A percentile compares a stretch with the other conserved stretches of the same genome.
These are phyloP conservation scores for Trametopsis cervina DNA, from an alignment of 768 basidiomycete species.

Conservation along the genomic window DNA sequence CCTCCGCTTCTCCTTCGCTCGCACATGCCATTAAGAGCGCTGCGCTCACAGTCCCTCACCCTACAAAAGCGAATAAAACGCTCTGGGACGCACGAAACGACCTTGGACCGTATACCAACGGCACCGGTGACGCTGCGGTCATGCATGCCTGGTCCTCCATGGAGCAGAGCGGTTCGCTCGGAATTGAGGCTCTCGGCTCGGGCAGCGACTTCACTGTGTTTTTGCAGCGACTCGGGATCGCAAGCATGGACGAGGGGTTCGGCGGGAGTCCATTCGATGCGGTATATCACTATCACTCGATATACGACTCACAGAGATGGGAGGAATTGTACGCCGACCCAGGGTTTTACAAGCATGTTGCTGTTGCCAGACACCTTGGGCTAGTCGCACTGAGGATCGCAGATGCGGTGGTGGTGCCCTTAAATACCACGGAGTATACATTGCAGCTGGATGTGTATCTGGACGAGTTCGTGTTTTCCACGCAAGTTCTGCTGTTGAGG, in stretches of 20 bases:
- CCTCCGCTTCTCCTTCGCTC: slow-evolving; percentile 70
- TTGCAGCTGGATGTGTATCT: slow-evolving; percentile 48
- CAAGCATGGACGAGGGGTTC: slow-evolving; percentile 32
- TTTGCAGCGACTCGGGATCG: slow-evolving; percentile 64
- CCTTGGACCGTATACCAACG: slow-evolving; percentile 37
- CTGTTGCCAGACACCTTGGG: slow-evolving; percentile 51
- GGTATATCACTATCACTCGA: slow-evolving; percentile 55
- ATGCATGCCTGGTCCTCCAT: slow-evolving; percentile 29
- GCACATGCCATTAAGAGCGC: slow-evolving; percentile 62
- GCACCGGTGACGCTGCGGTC: slow-evolving; percentile 31
- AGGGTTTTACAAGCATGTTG: slow-evolving; percentile 51
- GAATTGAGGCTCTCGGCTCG: slow-evolving; percentile 60
- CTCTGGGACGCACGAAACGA: slow-evolving; percentile 77
- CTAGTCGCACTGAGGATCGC: slow-evolving; percentile 45
- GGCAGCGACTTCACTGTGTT: slow-evolving; percentile 93
- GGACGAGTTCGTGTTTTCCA: slow-evolving; percentile 30
- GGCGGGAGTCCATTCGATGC: slow-evolving; percentile 32
- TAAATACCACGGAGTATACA: slow-evolving; percentile 66
- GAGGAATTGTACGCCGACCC: slow-evolving; percentile 58
- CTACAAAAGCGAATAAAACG: slow-evolving; percentile 52
- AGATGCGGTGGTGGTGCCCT: slow-evolving; percentile 49
- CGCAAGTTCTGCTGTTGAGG: neutral
- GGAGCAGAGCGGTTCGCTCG: slow-evolving; percentile 24
- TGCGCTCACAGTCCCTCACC: slow-evolving; percentile 70
- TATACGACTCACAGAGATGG: slow-evolving; percentile 55